Conservation (phyloP, 2,329 filamentous ascomycete species). For the Penicillium sumatraense region DNA sequence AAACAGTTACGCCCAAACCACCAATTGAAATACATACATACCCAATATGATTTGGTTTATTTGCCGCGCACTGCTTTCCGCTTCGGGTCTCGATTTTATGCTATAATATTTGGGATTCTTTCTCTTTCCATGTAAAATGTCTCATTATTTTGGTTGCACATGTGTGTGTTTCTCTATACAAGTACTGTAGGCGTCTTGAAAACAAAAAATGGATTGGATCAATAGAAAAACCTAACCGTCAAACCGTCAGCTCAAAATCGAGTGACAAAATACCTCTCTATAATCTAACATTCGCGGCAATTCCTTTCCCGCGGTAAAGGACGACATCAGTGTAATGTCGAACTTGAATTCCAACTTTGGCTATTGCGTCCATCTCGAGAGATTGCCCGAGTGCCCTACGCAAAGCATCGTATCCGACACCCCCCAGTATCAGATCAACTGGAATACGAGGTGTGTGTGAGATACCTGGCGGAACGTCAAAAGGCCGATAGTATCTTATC, state of each 20-base stretch:
- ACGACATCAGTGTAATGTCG: constrained; percentile 75
- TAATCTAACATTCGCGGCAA: constrained; percentile 65
- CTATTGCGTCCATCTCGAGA: constrained; percentile 77
- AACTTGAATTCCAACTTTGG: constrained; percentile 74
- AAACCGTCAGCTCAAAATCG: background rate
- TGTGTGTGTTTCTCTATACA: background rate
- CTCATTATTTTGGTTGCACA: background rate
- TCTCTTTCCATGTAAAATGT: constrained; percentile 15
- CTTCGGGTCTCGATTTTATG: constrained; percentile 13
- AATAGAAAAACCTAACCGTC: background rate
- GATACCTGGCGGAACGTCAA: constrained; percentile 75
- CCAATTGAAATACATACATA: constrained; percentile 29
- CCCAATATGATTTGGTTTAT: constrained; percentile 26
- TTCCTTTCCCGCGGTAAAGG: constrained; percentile 71
- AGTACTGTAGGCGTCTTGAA: background rate
- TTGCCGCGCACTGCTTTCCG: constrained; percentile 15
- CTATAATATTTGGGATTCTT: constrained; percentile 4
- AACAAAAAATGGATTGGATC: background rate
- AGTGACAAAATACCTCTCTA: background rate
- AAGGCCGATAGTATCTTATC: constrained; percentile 75
- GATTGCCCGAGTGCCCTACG: constrained; percentile 78
- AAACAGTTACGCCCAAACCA: constrained; percentile 35
- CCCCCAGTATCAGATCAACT: constrained; percentile 76
- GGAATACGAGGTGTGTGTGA: constrained; percentile 77
- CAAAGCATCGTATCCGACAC: constrained; percentile 82